A percentile compares a stretch with the other conserved stretches of the same genome.
Conservation (phyloP, 169 alveolate species). For the Babesia divergens region DNA sequence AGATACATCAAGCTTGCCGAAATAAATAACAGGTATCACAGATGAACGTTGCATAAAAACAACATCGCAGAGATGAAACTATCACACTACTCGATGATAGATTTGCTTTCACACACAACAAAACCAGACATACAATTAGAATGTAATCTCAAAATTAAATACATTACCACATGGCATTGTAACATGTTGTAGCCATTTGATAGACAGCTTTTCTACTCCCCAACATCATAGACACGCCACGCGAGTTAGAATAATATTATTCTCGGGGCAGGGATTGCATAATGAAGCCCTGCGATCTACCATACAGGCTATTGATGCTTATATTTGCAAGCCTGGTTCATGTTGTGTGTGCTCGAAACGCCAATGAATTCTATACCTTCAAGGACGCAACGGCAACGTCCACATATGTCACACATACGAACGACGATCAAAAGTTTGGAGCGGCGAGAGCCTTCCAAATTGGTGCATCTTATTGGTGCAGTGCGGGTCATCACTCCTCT, state of each 20-base stretch:
- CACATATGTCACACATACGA: slow-evolving; percentile 62
- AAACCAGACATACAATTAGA: background rate
- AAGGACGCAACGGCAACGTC: slow-evolving; percentile 77
- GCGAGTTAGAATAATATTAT: slow-evolving; percentile 1
- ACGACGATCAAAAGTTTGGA: slow-evolving; percentile 53
- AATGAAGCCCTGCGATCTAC: background rate
- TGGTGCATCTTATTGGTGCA: slow-evolving; percentile 84
- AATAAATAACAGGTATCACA: slow-evolving; percentile 28
- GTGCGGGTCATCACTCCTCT: slow-evolving; percentile 78
- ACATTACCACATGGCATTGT: background rate
- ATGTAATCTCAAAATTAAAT: background rate
- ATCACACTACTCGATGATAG: slow-evolving; percentile 47
- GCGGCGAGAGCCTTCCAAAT: slow-evolving; percentile 79
- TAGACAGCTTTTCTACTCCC: background rate
- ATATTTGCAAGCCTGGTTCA: slow-evolving; percentile 1
- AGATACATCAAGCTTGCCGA: slow-evolving; percentile 53
- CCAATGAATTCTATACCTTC: slow-evolving; percentile 73
- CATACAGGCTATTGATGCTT: background rate
- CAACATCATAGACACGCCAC: slow-evolving; percentile 25
- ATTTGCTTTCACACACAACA: slow-evolving; percentile 8
- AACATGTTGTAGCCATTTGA: background rate
- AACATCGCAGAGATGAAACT: slow-evolving; percentile 36
- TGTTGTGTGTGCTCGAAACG: slow-evolving; percentile 26
- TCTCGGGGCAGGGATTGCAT: background rate
- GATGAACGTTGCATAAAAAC: background rate